Conservation (phyloP, 441 rosid genomes). For the Syzygium malaccense region DNA sequence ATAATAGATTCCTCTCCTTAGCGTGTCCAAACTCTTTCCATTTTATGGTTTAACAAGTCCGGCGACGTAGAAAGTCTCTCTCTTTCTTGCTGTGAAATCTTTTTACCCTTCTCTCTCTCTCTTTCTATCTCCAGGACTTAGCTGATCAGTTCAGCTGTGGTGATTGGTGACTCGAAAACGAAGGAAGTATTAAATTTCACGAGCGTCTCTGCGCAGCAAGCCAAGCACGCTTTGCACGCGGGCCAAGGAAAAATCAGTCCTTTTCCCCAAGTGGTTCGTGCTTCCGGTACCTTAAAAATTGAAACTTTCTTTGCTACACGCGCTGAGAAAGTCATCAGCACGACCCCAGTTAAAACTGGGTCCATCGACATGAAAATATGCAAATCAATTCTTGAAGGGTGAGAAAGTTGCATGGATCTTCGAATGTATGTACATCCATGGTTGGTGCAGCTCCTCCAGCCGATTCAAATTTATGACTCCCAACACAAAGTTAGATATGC, state of each 20-base stretch:
- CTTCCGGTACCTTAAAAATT: not conserved
- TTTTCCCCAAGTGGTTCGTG: not conserved
- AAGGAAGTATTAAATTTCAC: not conserved
- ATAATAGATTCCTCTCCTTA: not conserved
- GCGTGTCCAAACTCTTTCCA: not conserved
- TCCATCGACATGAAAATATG: not conserved
- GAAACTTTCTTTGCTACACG: not conserved
- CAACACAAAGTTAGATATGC: not conserved
- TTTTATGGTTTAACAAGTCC: not conserved
- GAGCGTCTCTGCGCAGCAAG: not conserved
- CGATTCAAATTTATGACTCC: not conserved
- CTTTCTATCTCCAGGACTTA: not conserved
- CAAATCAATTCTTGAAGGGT: not conserved
- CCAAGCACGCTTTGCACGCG: not conserved
- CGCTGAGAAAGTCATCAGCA: fast-evolving
- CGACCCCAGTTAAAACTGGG: fast-evolving
- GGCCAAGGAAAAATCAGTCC: not conserved
- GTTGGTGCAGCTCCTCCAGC: not conserved
- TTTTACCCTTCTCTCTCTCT: not conserved
- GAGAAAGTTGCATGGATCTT: not conserved
- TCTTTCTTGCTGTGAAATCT: not conserved
- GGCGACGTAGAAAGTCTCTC: not conserved
- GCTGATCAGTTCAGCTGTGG: not conserved
- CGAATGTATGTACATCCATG: not conserved
- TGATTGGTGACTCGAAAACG: not conserved